These are phyloP conservation scores for Leucocoprinus leucothites DNA, from an alignment of 768 basidiomycete species.

Conservation along the genomic window DNA sequence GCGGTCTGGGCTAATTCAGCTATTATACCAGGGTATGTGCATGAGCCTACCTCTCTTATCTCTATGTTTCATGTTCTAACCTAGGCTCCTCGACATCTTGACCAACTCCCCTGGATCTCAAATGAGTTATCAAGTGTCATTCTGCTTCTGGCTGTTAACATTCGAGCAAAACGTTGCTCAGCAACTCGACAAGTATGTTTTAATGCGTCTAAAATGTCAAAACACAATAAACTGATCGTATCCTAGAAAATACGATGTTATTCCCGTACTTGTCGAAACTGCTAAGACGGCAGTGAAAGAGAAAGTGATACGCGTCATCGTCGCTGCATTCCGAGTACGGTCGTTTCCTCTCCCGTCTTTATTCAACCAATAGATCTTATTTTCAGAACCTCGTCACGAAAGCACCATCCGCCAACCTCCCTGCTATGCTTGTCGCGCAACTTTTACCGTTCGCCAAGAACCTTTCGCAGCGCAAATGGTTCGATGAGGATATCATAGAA, in stretches of 20 bases:
- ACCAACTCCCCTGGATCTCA: constrained; percentile 83
- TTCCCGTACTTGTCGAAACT: constrained; percentile 78
- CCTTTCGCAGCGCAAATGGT: constrained; percentile 81
- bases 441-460: constrained; percentile 86
- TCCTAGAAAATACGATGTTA: constrained; percentile 86
- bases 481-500: constrained; percentile 92
- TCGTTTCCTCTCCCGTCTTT: background rate
- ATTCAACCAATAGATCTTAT: background rate
- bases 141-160: constrained; percentile 91
- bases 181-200: constrained; percentile 76
- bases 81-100: constrained; percentile 82
- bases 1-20: constrained; percentile 77
- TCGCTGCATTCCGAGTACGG: constrained; percentile 84
- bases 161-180: constrained; percentile 87
- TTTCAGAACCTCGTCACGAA: constrained; percentile 83
- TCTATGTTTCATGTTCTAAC: background rate
- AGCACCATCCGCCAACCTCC: constrained; percentile 84
- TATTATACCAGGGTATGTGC: constrained; percentile 62
- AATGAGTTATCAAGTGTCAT: constrained; percentile 92
- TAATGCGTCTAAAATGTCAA: background rate
- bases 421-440: constrained; percentile 88
- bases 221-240: background rate
- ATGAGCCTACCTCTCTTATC: background rate
- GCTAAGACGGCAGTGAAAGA: constrained; percentile 93
- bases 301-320: constrained; percentile 91